Evolutionary conservation across 2,329 filamentous ascomycete species (phyloP).

Genomic region (Aureobasidium sp.): DNA sequence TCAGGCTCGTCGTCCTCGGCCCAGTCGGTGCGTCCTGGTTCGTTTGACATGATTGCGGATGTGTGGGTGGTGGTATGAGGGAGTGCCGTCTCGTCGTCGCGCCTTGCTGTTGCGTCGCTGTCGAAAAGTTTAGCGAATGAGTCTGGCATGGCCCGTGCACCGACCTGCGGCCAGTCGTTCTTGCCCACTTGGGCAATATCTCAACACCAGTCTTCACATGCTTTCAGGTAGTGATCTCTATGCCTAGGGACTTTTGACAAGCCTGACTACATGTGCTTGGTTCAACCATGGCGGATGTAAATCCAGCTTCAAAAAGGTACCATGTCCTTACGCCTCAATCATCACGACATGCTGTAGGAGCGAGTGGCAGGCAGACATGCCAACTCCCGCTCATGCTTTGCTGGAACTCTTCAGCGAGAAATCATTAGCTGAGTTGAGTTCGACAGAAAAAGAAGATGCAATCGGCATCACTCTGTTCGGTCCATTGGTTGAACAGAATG

Average conservation of each 20-base stretch:
- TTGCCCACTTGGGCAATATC: background rate
- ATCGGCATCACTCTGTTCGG: background rate
- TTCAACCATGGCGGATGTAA: no score
- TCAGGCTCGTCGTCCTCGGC: slow-evolving; percentile 82
- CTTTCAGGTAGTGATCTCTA: background rate
- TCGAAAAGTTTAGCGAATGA: slow-evolving; percentile 12
- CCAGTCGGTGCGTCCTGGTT: slow-evolving; percentile 63
- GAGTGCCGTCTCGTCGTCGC: background rate
- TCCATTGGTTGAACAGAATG: background rate
- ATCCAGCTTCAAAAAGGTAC: background rate
- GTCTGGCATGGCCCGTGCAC: background rate
- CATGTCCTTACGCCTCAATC: background rate
- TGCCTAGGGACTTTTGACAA: background rate
- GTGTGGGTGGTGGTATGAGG: background rate
- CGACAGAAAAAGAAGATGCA: background rate
- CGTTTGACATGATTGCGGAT: slow-evolving; percentile 20
- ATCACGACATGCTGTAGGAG: background rate
- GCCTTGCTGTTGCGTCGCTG: slow-evolving; percentile 6
- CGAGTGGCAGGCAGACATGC: background rate
- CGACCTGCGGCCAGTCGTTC: background rate
- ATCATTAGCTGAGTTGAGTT: background rate
- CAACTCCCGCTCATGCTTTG: background rate
- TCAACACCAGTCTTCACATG: background rate
- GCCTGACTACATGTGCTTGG: background rate
- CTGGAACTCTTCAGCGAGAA: background rate